Base-by-base conservation (phyloP, 192 early-diverging fungal genomes). In the Entomortierella lignicola region DNA sequence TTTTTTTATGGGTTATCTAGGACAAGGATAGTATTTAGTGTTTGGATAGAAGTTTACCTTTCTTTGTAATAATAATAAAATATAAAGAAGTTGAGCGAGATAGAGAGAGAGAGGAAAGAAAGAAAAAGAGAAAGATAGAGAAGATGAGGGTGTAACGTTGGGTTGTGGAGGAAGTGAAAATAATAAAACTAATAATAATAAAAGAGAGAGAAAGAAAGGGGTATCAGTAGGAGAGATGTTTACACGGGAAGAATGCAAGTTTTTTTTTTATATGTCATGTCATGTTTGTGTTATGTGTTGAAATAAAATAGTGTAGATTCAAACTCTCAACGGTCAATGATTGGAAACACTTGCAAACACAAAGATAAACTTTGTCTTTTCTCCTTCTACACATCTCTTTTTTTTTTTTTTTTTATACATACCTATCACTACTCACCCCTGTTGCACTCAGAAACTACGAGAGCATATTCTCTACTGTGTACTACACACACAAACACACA, bases 111-210 rank as follows among this genome's bases (percentile, higher is more conserved):
- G 43, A 58, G 66, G 44, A 39, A 51, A 66, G 37, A 43, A n/a
- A 29, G 21, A 41, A 39, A 18, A 23, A 42, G 50, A 34, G 55
- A 13, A 27, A 44, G 54, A n/a, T 44, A 15, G 51, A 42, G 23
- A 42, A 25, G 23, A 13, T n/a, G 31, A 17, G 56, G 20, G 29
- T 44, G 47, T 21, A 27, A 41, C 34, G n/a, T 21, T 25, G 27
- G 37, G 63, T 43, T 58, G 55, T 37, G 55, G 66, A 53, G 53
- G 25, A 44, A 21, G 50, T 51, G 44, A 57, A 25, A 56, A 34
- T 18, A 47, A 37, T 27, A n/a, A 42, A 60, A 52, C 8, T 37
- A 26, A 53, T 31, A 52, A 25, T 37, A 26, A 53, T 31, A 54
- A 32, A 53, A 18, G 31, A 53, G 15, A 50, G n/a, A 62, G 42